Base-by-base conservation (phyloP, 106 monocot genomes). In the Phalaenopsis aphrodite region DNA sequence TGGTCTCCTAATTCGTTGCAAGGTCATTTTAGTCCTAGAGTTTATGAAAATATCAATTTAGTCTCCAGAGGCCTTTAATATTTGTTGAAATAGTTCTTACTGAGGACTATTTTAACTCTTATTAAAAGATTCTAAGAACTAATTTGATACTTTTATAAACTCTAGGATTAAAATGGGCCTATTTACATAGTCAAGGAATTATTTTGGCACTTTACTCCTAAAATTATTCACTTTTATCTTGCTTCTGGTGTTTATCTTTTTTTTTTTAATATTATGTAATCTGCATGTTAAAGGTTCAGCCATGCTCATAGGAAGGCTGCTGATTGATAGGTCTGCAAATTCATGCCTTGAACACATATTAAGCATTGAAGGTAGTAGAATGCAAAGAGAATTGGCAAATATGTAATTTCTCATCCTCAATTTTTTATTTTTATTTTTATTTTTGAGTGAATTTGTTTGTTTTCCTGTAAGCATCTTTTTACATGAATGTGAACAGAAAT, bases 381-480 rank as follows among this genome's bases (percentile, higher is more conserved):
- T 89, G 76, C 90, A 93, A 76, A 82, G 74, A 75, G 90, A 89
- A 38, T 56, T 93, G 76, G 85, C 93, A 38, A 85, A 82, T 76
- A 88, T 93, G 93, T 90, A 87, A 23, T 77, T 82, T 78, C 55
- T 66, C 5, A 57, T 24, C 47, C 11, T 24, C 24, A 21, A 75
- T 23, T 24, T 30, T 30, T 30, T 30, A 30, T 30, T 30, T 30
- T 30, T 30, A 30, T 30, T 30, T 30, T 49, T 5, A 49, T 49
- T 24, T 19, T 19, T 3, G 3, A 18, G 45, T 18, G 42, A 74
- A 43, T 19, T 74, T 74, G 43, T 43, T 74, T 43, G 19, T 43
- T 74, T 74, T 1, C 43, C 74, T 74, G 69, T 43, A 74, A 74
- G 74, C 15, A 19, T 74, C 17, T 74, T 42, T 42, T 42, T 42